These are phyloP conservation scores for Fistulina hepatica DNA, from an alignment of 1,284 basidiomycete genomes.

Conservation along the genomic window DNA sequence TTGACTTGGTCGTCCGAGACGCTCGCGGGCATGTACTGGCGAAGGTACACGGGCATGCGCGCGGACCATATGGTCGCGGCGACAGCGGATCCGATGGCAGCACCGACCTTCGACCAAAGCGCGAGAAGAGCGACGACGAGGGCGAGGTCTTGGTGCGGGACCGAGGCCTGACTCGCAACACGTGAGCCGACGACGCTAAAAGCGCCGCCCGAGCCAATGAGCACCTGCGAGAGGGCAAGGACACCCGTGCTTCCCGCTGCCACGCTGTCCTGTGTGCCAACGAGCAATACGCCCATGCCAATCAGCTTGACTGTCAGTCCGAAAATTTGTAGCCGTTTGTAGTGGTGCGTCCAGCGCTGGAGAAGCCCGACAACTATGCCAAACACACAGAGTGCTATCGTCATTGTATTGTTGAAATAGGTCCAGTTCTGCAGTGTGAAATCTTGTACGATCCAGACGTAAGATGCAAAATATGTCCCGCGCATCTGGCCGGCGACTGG, in stretches of 20 bases:
- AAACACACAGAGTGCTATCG: slow-evolving; percentile 37
- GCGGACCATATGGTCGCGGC: slow-evolving; percentile 13
- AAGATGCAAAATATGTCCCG: no score
- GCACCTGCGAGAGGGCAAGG: slow-evolving; percentile 41
- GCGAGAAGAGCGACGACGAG: slow-evolving; percentile 56
- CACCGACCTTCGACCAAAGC: slow-evolving; percentile 52
- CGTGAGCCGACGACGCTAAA: slow-evolving; percentile 46
- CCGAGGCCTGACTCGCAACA: slow-evolving; percentile 54
- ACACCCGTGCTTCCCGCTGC: no score
- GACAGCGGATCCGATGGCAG: slow-evolving; percentile 38
- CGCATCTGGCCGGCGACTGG: no score
- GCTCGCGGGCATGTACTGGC: slow-evolving; percentile 5
- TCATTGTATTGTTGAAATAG: slow-evolving; percentile 26
- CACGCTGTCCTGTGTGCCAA: not conserved
- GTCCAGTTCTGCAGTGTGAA: slow-evolving; percentile 23
- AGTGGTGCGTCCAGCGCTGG: slow-evolving; percentile 34
- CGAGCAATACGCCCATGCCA: not conserved
- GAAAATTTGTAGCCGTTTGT: slow-evolving; percentile 21
- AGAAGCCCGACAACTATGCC: slow-evolving; percentile 34
- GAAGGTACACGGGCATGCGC: slow-evolving; percentile 5
- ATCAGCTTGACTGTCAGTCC: not conserved
- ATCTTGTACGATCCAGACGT: no score
- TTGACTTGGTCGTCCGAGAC: slow-evolving; percentile 7
- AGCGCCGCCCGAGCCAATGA: slow-evolving; percentile 50
- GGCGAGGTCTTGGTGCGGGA: slow-evolving; percentile 34